phyloP scores from a whole-genome alignment of 192 early-diverging fungal genomes.

The Rhizophagus prolifer region DNA sequence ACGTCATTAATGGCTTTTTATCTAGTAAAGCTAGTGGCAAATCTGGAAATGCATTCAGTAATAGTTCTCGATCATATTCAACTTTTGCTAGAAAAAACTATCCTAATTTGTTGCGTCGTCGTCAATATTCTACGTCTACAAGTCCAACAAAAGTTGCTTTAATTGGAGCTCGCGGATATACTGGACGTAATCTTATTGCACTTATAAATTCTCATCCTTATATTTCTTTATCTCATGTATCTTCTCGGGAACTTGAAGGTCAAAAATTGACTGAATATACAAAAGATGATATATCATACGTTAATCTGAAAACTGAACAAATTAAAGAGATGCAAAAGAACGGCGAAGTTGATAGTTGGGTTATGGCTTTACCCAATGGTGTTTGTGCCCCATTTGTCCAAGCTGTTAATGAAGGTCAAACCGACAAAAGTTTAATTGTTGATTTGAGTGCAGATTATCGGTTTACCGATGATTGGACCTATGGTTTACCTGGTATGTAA shows the following conservation, averaged over 20 bases:
- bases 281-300: constrained; percentile 69
- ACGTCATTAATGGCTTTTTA: constrained; percentile 59
- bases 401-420: constrained; percentile 62
- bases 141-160: constrained; percentile 70
- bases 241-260: constrained; percentile 92
- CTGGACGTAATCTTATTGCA: constrained; percentile 92
- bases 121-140: constrained; percentile 57
- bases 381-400: constrained; percentile 92
- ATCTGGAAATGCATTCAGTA: constrained; percentile 26
- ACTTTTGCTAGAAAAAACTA: constrained; percentile 42
- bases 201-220: constrained; percentile 86
- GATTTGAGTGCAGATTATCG: constrained; percentile 95
- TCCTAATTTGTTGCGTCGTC: constrained; percentile 47
- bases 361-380: constrained; percentile 95
- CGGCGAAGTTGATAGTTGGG: constrained; percentile 89
- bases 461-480: constrained; percentile 84
- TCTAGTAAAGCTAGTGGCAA: constrained; percentile 34
- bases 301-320: constrained; percentile 76
- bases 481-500: constrained; percentile 69
- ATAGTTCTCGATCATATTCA: constrained; percentile 53
- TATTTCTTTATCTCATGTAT: constrained; percentile 84
- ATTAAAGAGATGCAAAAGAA: constrained; percentile 54
- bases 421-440: constrained; percentile 60
- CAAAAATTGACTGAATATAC: constrained; percentile 79
- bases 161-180: constrained; percentile 97